Evolutionary conservation across 2,329 filamentous ascomycete genomes (phyloP), one percentile per base, ranked within the genome.

Genomic region (Xylaria sp.): DNA sequence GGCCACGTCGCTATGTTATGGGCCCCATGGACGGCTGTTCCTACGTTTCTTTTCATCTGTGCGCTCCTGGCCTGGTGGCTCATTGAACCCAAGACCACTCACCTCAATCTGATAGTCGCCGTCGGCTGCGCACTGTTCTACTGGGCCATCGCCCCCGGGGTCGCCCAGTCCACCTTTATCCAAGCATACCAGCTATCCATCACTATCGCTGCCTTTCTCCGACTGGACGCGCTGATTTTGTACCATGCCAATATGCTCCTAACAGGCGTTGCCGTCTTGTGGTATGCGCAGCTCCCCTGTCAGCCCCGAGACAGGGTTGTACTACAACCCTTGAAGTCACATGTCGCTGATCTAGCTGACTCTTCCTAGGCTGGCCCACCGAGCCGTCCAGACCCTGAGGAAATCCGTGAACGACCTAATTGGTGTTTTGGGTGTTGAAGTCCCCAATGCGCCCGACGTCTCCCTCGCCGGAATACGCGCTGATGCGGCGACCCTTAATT

Each of bases 361-460:
- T 64, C 56, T 55, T 49, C 57, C 23, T 63, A 96, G 93, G 94
- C 87, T 97, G 70, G 86, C 94, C 68, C 92, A 93, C 79, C 91
- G 96, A 78, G 93, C 94, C 70, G 94, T 92, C 83, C 92, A 94
- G 79, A 96, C 97, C 46, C 86, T 98, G 63, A 91, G 93, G 82
- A 97, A 95, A 76, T 94, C 95, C 28, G 94, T 97, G 66, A 93
- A 95, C 66, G 91, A 97, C 72, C 89, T 99, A 57, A 94, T 98
- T 76, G 91, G 91, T 75, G 93, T 98, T 59, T 89, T 99, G 57
- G 94, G 95, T 68, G 91, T 98, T 79, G 96, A 99, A 78, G 95
- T 99, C 61, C 96, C 96, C 70, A 91, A 94, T 71, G 87, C 93
- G 28, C 96, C 96, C 62, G 90, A 94, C 78, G 92, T 98, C 49